A percentile compares a stretch with the other conserved stretches of the same genome.
These are phyloP conservation scores for Acidomyces sp. DNA, from an alignment of 495 filamentous ascomycete species.

Conservation along the genomic window DNA sequence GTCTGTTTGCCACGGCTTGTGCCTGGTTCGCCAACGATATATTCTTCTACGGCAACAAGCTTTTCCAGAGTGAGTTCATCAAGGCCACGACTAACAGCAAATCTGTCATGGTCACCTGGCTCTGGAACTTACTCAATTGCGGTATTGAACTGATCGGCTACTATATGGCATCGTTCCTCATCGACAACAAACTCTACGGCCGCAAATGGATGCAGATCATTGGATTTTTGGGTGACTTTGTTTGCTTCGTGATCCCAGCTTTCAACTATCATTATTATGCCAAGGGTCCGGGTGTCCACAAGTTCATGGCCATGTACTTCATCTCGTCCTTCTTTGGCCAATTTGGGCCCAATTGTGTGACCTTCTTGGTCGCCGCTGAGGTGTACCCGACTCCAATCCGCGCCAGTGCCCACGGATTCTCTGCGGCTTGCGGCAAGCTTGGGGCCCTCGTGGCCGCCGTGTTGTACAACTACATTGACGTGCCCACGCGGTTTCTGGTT, in stretches of 20 bases:
- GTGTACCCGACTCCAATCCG: slow-evolving; percentile 82
- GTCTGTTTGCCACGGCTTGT: slow-evolving; percentile 70
- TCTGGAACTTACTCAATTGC: slow-evolving; percentile 82
- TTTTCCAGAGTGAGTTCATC: slow-evolving; percentile 85
- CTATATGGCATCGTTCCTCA: slow-evolving; percentile 65
- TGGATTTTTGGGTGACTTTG: slow-evolving; percentile 75
- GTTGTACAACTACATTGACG: slow-evolving; percentile 77
- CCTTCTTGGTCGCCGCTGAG: slow-evolving; percentile 84
- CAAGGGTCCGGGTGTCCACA: slow-evolving; percentile 46
- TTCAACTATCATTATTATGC: slow-evolving; percentile 76
- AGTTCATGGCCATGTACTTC: slow-evolving; percentile 91
- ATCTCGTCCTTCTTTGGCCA: slow-evolving; percentile 91
- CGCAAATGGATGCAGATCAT: slow-evolving; percentile 85
- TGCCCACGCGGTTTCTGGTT: slow-evolving; percentile 65
- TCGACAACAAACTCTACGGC: slow-evolving; percentile 86
- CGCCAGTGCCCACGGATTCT: slow-evolving; percentile 81
- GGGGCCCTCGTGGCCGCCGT: slow-evolving; percentile 75
- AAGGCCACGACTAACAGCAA: slow-evolving; percentile 46
- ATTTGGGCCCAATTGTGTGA: slow-evolving; percentile 83
- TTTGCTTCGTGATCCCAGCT: slow-evolving; percentile 73
- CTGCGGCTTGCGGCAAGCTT: slow-evolving; percentile 68
- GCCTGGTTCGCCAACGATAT: slow-evolving; percentile 82
- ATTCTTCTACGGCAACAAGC: slow-evolving; percentile 97
- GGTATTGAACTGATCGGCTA: slow-evolving; percentile 72
- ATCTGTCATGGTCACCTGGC: slow-evolving; percentile 69